Conservation (phyloP, 306 rosid species). For the Fragaria vesca region DNA sequence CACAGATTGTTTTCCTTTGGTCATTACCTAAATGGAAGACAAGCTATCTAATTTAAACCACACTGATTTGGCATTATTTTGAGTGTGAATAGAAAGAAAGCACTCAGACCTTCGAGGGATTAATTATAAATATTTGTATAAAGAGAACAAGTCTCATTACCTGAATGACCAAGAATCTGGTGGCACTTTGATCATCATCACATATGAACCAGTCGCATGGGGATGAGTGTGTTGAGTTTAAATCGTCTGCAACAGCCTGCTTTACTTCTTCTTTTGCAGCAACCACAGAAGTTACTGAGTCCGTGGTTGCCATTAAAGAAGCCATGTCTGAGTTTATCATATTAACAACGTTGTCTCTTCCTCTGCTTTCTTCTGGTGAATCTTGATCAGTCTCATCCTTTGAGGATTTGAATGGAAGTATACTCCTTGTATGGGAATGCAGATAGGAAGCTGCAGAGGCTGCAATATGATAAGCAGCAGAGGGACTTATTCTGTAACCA, state of each 20-base stretch:
- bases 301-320: conserved; percentile 84
- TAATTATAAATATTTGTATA: not conserved
- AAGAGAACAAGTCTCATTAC: conserved; percentile 25
- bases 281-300: conserved; percentile 90
- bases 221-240: conserved; percentile 69
- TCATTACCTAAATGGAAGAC: not conserved
- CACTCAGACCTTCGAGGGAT: not conserved
- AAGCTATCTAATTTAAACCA: too few species aligned
- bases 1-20: not conserved
- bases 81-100: not conserved
- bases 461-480: conserved; percentile 70
- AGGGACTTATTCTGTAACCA: conserved; percentile 55
- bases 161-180: conserved; percentile 84
- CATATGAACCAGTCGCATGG: conserved; percentile 95
- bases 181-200: conserved; percentile 66
- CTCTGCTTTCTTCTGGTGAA: conserved; percentile 33
- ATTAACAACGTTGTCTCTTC: conserved; percentile 28
- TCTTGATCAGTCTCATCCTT: conserved; percentile 33
- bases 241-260: conserved; percentile 93
- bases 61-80: not conserved
- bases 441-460: conserved; percentile 93
- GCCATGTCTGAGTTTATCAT: conserved; percentile 59
- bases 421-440: conserved; percentile 62
- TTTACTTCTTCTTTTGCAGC: conserved; percentile 98
- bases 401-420: conserved; percentile 74